Evolutionary conservation across 805 yeast species (phyloP), one percentile per base, ranked within the genome.

Genomic region (Naumovozyma castellii): DNA sequence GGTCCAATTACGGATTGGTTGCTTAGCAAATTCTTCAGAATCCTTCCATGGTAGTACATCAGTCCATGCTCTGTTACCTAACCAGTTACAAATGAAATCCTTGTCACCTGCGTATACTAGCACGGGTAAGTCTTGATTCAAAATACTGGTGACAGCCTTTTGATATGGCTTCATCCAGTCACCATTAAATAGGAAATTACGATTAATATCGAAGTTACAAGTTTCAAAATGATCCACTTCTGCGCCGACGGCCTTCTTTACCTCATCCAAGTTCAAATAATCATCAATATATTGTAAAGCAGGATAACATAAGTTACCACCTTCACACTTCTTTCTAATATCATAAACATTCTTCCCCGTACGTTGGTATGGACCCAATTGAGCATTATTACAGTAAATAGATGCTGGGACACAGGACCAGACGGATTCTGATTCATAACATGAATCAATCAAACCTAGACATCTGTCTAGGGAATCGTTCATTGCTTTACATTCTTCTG

Each of bases 81-180:
- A 73, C 96, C 96, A 88, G 69, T 90, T 88, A 68, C 97, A 88
- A 58, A 88, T 88, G 64, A 80, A 88, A 64, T 88, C 97, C 66
- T 86, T 85, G 67, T 88, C 96, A 57, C 97, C 97, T 13, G 95
- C 95, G 54, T 88, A 90, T 46, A 90, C 72, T 59, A 90, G 72
- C 18, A 87, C 88, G 3, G 96, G 96, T 37, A 88, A 54, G 9
- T 72, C 81, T 18, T 71, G 60, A 46, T 86, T 87, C 50, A 90
- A 72, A 45, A 87, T 65, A 35, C 76, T 78, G 18, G 79, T 69
- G 31, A 90, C 85, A 38, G 75, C 77, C 51, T 70, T 73, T 58
- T 85, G 92, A 72, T 79, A 86, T 18, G 95, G 95, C 62, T 80
- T 80, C 80, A 83, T 78, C 82, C 90, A 83, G 66, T 90, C 98